Conservation (phyloP, 1,284 basidiomycete genomes). For the Marasmius oreades region DNA sequence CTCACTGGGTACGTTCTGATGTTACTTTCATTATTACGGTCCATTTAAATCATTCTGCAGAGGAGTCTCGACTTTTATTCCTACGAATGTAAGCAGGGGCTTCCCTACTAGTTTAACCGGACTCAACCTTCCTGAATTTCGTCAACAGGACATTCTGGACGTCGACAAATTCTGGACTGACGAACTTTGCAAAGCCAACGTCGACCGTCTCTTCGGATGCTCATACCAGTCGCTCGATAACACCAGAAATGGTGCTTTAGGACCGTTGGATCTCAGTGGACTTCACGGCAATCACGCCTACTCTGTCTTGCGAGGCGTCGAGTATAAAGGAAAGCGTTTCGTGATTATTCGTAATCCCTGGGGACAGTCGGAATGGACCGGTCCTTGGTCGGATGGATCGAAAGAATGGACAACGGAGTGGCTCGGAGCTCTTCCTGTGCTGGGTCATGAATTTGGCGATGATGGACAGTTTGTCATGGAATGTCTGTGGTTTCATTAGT, state of each 20-base stretch:
- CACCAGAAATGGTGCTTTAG: conserved; percentile 28
- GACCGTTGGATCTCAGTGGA: conserved; percentile 32
- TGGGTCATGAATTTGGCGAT: conserved; percentile 23
- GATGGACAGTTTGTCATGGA: conserved; percentile 13
- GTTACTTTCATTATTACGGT: not conserved
- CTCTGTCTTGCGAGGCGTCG: conserved; percentile 29
- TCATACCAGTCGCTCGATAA: conserved; percentile 33
- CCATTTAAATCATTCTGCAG: conserved; percentile 19
- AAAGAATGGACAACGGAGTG: conserved; percentile 33
- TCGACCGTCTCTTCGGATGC: conserved; percentile 46
- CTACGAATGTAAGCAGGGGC: conserved; percentile 29
- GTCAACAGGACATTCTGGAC: conserved; percentile 38
- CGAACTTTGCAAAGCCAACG: conserved; percentile 37
- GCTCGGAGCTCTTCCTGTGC: conserved; percentile 21
- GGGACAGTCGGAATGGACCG: conserved; percentile 31
- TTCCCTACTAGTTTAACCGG: not conserved
- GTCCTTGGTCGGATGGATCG: conserved; percentile 33
- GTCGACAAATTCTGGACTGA: conserved; percentile 40
- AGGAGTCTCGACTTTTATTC: conserved; percentile 39
- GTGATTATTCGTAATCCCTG: conserved; percentile 32
- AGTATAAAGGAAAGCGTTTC: conserved; percentile 30
- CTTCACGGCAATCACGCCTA: conserved; percentile 31
- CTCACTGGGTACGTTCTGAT: conserved; percentile 37
- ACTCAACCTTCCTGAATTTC: not conserved
- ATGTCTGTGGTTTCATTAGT: not conserved